Evolutionary conservation across 331 rosid species (phyloP), one percentile per base, ranked within the genome.

Genomic region (Malus hybrid): DNA sequence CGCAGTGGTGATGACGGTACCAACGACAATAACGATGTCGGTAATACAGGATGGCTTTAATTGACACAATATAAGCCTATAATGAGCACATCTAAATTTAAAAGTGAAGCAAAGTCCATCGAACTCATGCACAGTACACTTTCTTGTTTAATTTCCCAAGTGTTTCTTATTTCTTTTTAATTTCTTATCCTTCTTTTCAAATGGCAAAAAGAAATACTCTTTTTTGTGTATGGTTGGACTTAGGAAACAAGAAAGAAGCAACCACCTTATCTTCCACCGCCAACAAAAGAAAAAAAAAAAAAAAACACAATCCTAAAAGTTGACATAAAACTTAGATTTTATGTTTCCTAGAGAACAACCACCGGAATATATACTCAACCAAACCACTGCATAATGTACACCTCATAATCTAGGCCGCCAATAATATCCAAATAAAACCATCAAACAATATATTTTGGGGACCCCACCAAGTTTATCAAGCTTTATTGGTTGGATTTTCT

Each of bases 341-440:
- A 65, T 76, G 74, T 31, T 56, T 76, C 42, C 80, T 16, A 65
- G 57, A 65, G 57, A 50, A 50, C 59, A 71, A 81, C 77, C 71
- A 48, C 67, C 32, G 33, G 75, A 32, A 8, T 12, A 63, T 32
- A n/a, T 18, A 13, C 62, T 33, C 72, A 6, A 55, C 34, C 6
- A 24, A 14, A 22, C 34, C 20, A 29, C 39, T 10, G 63, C 34
- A 18, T 20, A 18, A 52, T 70, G 29, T 28, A 19, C 4, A 55
- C n/a, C 66, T 55, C 32, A 64, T 32, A 8, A 56, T 50, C 48
- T 3, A 5, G 60, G 75, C 75, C 65, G 33, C 50, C 65, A 12
- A 71, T 59, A 10, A n/a, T 29, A 54, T 54, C 20, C 7, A 29
- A 29, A 29, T 6, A 60, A 64, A 16, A 31, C 4, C 22, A 29